Base-by-base conservation (phyloP, 306 rosid species). In the Lathyrus oleraceus region DNA sequence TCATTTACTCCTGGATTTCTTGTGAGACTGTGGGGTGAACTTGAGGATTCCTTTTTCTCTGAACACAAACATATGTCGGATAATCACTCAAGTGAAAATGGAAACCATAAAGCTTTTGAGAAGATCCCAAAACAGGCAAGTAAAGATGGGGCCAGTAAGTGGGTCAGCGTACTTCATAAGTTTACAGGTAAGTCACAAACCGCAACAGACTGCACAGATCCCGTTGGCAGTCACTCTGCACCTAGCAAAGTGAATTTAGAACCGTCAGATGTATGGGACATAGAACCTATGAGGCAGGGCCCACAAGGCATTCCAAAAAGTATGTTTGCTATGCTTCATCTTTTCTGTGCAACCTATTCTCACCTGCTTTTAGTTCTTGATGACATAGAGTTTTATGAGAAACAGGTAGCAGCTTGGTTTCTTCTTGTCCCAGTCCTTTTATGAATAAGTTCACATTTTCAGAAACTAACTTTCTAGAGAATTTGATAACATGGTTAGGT, bases 331-430 rank as follows among this genome's bases (percentile, higher is more conserved):
- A 73, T 81, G 85, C 89, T 94, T 76, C 89, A 94, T 83, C 93
- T 94, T 71, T 94, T 94, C 87, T 88, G 91, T 81, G 94, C 95
- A 44, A 77, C 97, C 67, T 94, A 90, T 84, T 83, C 98, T 63
- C 98, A 94, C 78, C 83, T 90, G 81, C 94, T 94, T 75, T 82
- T 90, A 83, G 86, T 94, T 85, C 91, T 94, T 53, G 97, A 94
- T 75, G 98, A 94, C 86, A 88, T 94, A 78, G 98, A 94, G 83
- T 94, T 94, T 84, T 90, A 94, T 38, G 97, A 94, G 82, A 94
- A 88, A 71, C 92, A 94, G 96, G 98, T 91, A 81, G 56, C 51
- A 8, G 12, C 68, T 67, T 69, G 11, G 38, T 73, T 25, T 42
- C 59, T 54, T 23, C 57, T 32, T 62, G 47, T 47, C 68, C 60